These are phyloP conservation scores for Trichoderma afroharzianum DNA, from an alignment of 2,329 filamentous ascomycete genomes.

Conservation along the genomic window DNA sequence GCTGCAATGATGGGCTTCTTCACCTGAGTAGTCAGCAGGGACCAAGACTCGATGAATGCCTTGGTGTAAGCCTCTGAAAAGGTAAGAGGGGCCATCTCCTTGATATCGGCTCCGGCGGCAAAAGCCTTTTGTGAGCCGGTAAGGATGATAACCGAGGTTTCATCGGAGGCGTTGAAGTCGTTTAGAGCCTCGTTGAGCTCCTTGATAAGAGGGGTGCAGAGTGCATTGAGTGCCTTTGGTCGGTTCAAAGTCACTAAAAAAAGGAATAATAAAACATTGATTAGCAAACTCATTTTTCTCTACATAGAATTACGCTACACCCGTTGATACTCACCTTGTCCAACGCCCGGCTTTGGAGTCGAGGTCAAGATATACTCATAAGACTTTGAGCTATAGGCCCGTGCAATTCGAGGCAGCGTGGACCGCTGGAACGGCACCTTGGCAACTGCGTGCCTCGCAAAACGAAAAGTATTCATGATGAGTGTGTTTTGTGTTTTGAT, in stretches of 20 bases:
- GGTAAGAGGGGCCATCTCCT: conserved; percentile 92
- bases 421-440: conserved; percentile 48
- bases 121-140: conserved; percentile 90
- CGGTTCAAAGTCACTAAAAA: conserved; percentile 81
- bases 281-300: neutral
- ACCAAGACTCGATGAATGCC: conserved; percentile 96
- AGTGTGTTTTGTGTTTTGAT: neutral
- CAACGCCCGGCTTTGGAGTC: conserved; percentile 82
- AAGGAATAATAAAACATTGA: neutral
- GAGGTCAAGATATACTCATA: conserved; percentile 85
- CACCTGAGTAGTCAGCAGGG: conserved; percentile 73
- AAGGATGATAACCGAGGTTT: conserved; percentile 73
- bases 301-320: neutral
- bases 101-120: conserved; percentile 95
- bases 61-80: conserved; percentile 83
- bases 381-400: conserved; percentile 49
- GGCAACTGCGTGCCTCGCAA: conserved; percentile 55
- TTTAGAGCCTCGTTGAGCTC: conserved; percentile 81
- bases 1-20: conserved; percentile 95
- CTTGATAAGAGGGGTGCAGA: conserved; percentile 83
- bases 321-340: conserved; percentile 60
- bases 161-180: conserved; percentile 65
- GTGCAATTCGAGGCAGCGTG: conserved; percentile 53
- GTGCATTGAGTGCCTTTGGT: conserved; percentile 91
- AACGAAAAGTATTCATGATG: conserved; percentile 53